Conservation (phyloP, 257 asterid species). For the Mitragyna speciosa region DNA sequence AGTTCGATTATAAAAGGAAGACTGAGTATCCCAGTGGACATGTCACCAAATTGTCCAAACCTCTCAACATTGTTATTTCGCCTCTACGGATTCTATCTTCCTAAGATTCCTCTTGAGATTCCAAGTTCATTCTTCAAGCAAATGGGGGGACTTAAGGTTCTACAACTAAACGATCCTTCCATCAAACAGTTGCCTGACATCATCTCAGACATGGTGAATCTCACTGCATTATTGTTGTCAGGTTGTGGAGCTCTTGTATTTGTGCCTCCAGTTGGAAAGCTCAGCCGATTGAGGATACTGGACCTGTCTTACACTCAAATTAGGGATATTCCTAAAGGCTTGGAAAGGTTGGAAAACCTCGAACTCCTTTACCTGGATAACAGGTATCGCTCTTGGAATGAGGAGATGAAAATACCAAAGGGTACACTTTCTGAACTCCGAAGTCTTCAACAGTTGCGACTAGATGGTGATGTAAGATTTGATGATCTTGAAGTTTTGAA, state of each 20-base stretch:
- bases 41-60: constrained; percentile 15
- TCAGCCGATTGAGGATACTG: constrained; percentile 15
- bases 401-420: neutral
- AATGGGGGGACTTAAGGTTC: constrained; percentile 6
- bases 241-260: neutral
- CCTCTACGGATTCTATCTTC: no score
- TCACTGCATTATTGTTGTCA: constrained; percentile 13
- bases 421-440: constrained; percentile 10
- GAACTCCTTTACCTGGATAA: neutral
- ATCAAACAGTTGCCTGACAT: neutral
- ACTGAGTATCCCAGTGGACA: neutral
- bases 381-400: no score
- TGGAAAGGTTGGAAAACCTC: constrained; percentile 10
- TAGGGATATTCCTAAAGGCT: constrained; percentile 4
- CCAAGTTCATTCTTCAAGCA: constrained; percentile 1
- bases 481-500: neutral
- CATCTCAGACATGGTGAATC: constrained; percentile 15
- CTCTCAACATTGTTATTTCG: neutral
- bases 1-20: no score
- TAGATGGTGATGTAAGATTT: neutral
- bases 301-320: neutral
- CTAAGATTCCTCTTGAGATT: neutral
- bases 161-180: neutral
- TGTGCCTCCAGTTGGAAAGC: constrained; percentile 18
- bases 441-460: neutral